Evolutionary conservation across 192 early-diverging fungal species (phyloP), one percentile per base, ranked within the genome.

Genomic region (Coemansia asiatica): DNA sequence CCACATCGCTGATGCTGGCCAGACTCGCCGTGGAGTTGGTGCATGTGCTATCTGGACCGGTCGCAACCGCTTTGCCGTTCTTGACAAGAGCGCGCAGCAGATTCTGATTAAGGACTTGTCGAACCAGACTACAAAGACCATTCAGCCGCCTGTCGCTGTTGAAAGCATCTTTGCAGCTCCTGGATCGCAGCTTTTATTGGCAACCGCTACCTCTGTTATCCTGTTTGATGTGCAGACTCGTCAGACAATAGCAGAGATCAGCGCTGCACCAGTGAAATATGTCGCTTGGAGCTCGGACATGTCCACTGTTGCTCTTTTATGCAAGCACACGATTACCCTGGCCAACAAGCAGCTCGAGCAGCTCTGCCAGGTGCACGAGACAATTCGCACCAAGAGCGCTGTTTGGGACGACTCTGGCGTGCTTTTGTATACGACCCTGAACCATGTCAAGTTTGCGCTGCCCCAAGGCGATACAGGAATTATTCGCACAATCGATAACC

Each of bases 371-470:
- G 91, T 97, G 63, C 93, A 96, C 76, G 97, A 99, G 76, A 98
- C 95, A 22, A 98, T 99, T 63, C 90, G 95, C 71, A 95, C 98
- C 76, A 99, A 99, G 85, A 94, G 94, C 67, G 97, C 93, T 15
- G 90, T 91, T 49, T 98, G 95, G 95, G 95, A 98, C 66, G 92
- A 92, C 26, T 84, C 86, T 27, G 92, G 94, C 25, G 88, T 98
- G 16, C 91, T 99, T 65, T 72, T 98, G 23, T 99, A 98, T 82
- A 93, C 94, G 38, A 98, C 95, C 10, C 87, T 97, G 51, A 99
- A 99, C 81, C 97, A 99, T 74, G 88, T 99, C 82, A 99, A 99
- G 82, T 99, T 96, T 76, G 90, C 91, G 38, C 86, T 98, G 51
- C 90, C 94, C 2, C 89, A 96, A 62, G 95, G 95, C 53, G 97